Percentiles rank a stretch among this genome's conserved stretches.
phyloP scores from a whole-genome alignment of 1,139 yeast species.

The Protomyces gravidus region DNA sequence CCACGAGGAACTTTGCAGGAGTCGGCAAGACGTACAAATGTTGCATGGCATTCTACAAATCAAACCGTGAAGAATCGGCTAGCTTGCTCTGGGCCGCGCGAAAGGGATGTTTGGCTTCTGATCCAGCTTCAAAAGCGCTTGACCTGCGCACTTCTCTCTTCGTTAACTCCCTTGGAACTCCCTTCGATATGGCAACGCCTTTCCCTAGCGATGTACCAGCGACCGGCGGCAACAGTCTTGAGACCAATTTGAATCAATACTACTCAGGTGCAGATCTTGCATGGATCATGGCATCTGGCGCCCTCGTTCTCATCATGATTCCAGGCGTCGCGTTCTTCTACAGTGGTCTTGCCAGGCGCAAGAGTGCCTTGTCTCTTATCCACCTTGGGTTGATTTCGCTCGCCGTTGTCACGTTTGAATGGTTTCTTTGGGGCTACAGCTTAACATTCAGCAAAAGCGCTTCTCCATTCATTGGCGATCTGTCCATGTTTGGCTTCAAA shows the following conservation, averaged over 20 bases:
- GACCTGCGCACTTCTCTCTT: too few relatives aligned
- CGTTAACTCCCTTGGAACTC: too few relatives aligned
- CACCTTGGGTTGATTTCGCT: constrained; percentile 76
- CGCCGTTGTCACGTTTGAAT: constrained; percentile 79
- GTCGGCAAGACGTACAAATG: too few relatives aligned
- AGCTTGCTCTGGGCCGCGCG: too few relatives aligned
- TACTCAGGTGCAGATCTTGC: constrained; percentile 54
- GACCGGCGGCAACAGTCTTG: constrained; percentile 27
- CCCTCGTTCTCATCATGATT: constrained; percentile 84
- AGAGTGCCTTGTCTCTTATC: constrained; percentile 82
- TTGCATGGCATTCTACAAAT: too few relatives aligned
- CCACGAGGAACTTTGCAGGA: too few relatives aligned
- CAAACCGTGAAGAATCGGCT: too few relatives aligned
- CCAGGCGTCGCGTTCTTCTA: constrained; percentile 92
- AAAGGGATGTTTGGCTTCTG: too few relatives aligned
- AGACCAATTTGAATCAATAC: constrained; percentile 32
- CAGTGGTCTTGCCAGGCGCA: constrained; percentile 87
- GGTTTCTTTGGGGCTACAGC: constrained; percentile 98
- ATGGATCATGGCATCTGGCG: constrained; percentile 51
- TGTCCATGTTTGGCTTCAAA: constrained; percentile 73
- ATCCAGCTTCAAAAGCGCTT: too few relatives aligned
- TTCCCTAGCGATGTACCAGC: not conserved
- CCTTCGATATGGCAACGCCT: not conserved
- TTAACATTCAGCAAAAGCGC: constrained; percentile 72
- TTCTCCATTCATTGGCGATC: constrained; percentile 74